Percentiles rank a stretch among this genome's conserved stretches.
Evolutionary conservation across 495 filamentous ascomycete genomes (phyloP).

Genomic region (Neohortaea acidophila): DNA sequence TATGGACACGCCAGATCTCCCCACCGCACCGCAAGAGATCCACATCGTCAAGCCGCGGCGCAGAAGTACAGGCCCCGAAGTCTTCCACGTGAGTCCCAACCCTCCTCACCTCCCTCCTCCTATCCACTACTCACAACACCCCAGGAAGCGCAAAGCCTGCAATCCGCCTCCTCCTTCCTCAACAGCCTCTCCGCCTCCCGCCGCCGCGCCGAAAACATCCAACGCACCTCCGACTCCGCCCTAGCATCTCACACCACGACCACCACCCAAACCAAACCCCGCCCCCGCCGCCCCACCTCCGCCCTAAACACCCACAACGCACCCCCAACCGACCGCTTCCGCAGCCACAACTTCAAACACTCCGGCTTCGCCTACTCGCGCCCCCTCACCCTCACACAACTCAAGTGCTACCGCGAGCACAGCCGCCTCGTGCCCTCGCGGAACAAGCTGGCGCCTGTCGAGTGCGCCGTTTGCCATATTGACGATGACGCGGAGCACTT

Average conservation of each 20-base stretch:
- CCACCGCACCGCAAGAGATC: constrained; percentile 7
- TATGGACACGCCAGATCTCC: constrained; percentile 14
- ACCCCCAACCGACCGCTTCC: constrained; percentile 3
- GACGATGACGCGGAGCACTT: constrained; percentile 15
- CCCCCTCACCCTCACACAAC: constrained; percentile 7
- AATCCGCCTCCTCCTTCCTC: constrained; percentile 18
- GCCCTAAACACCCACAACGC: neutral
- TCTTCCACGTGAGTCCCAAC: constrained; percentile 14
- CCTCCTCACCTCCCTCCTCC: neutral
- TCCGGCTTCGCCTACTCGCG: constrained; percentile 13
- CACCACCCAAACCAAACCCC: constrained; percentile 1
- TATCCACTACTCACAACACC: constrained; percentile 2
- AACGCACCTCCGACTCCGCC: constrained; percentile 7
- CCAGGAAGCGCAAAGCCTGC: constrained; percentile 18
- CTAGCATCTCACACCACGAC: constrained; percentile 2
- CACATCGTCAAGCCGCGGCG: constrained; percentile 8
- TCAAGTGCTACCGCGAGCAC: constrained; percentile 10
- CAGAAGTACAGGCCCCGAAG: constrained; percentile 13
- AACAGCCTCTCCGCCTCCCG: constrained; percentile 17
- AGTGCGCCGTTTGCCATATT: constrained; percentile 17
- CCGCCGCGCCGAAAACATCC: constrained; percentile 12
- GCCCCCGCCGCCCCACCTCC: constrained; percentile 4
- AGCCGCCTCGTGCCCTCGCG: neutral
- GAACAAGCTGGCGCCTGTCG: constrained; percentile 15
- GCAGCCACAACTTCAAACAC: constrained; percentile 13